Base-by-base conservation (phyloP, 495 filamentous ascomycete genomes). In the Hyaloscypha finlandica region DNA sequence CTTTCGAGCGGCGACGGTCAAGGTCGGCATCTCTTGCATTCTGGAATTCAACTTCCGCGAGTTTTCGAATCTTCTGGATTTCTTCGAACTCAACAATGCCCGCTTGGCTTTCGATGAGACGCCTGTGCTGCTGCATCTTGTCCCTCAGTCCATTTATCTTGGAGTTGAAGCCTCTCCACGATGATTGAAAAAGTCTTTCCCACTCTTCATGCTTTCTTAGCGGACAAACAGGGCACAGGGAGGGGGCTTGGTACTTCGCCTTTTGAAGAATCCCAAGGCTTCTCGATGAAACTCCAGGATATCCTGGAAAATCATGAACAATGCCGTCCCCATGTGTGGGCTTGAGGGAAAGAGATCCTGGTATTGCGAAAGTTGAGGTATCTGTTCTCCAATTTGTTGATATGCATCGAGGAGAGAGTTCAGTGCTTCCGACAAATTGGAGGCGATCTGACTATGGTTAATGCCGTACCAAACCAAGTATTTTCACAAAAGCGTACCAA, bases 241-340 rank as follows among this genome's bases (percentile, higher is more conserved):
- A 37, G 12, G 35, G 35, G 35, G 35, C 35, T 25, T 25, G 1
- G 35, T 68, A 72, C 81, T 79, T 82, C 25, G 74, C 67, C 12
- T 72, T 33, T 11, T 61, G 45, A 79, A 81, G 56, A 77, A 74
- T 30, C 75, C 70, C 8, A 82, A 39, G 2, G 76, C 73, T 20
- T 69, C 68, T n/a, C 33, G 59, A 55, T 84, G 79, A 57, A 84
- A 84, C 0, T 76, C 67, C 9, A 83, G 69, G 35, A 84, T 74
- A 67, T 84, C 82, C 8, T 75, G 67, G 66, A 79, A 85, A 33
- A 83, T 74, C 56, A 76, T 67, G 2, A 70, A 71, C 14, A 82
- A 69, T 33, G 73, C 72, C 8, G 70, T 68, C 31, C 61, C 60
- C 69, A 80, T 76, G 14, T 74, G 45, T 8, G 73, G 64, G 55